Evolutionary conservation across 139 green algal species (phyloP), one percentile per base, ranked within the genome.

Genomic region (Chlorella sp.): DNA sequence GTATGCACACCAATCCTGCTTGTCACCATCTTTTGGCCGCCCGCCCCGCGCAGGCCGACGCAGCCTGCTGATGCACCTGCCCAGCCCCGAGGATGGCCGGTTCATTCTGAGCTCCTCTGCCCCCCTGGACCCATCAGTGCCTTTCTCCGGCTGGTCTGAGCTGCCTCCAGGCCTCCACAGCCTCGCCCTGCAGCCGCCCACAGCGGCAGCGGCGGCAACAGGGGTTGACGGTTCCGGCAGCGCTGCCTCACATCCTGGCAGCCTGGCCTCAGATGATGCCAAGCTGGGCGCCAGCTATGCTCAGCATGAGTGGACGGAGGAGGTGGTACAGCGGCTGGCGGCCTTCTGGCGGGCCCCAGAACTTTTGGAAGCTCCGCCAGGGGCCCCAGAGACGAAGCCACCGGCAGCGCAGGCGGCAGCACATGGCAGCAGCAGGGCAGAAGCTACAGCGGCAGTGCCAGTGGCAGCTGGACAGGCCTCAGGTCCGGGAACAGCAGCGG

Each of bases 1-100:
- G 60, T 14, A 68, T 28, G 64, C 64, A 71, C 64, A 26, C 15
- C 42, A 2, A 39, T 82, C 40, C 30, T 37, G 14, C 40, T 36
- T 84, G 12, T 34, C 66, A 0, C 89, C 30, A 2, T 18, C 77
- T 60, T 34, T 22, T 92, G 77, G 84, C 37, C 39, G 7, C 26
- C 86, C 83, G 2, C 0, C 81, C 39, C 53, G 42, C 60, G 64
- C 73, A 61, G 96, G 96, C 19, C 88, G 93, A 2, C 88, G 94
- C 75, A 97, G 95, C 87, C 93, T 98, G 83, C 90, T 98, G 71
- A 34, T 96, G 30, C 95, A 97, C 60, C 81, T 68, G 40, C 93
- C 95, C 9, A 40, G 61, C n/a, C 32, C 26, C 11, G 24, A 32
- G 14, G 90, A 92, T 79, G 73, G 90, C 12, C 77, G 87, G 24